Base-by-base conservation (phyloP, 2,329 filamentous ascomycete species). In the Xylariaceae sp. region DNA sequence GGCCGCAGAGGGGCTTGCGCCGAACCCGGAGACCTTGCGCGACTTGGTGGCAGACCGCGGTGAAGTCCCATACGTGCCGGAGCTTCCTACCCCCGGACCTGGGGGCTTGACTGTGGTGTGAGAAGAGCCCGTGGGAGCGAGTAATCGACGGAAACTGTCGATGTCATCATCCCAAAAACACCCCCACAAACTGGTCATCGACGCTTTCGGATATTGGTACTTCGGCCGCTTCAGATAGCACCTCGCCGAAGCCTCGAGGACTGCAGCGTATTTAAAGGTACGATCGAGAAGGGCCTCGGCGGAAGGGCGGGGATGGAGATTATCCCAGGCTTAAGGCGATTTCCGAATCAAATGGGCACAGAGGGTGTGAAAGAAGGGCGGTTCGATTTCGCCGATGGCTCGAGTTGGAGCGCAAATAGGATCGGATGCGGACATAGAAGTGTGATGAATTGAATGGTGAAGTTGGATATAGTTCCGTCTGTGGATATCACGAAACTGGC, bases 121-220 rank as follows among this genome's bases (percentile, higher is more conserved):
- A 66, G 67, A 65, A 63, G 78, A 80, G 68, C 80, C 78, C 74
- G 86, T 80, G 71, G 83, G 84, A 68, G 86, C 86, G 81, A 99
- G 81, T 70, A 95, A 83, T 77, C 87, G 87, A 76, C 88, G 87
- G 81, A 99, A 97, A 70, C 78, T 85, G 72, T 95, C 92, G 84
- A 96, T 88, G 84, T 99, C 91, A 81, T 96, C 89, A 84, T 96
- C 88, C 79, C 95, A 87, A 72, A 92, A 97, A 72, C 84, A 89
- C 81, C 91, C 92, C 92, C 92, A 96, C 73, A 99, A 85, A 51
- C 55, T 60, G 41, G 48, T 60, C 58, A 60, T 60, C 30, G 55
- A 53, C 55, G 53, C 58, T 51, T 42, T 34, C 3, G 22, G 18
- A n/a, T 48, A 42, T 83, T 88, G 83, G 78, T 91, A 87, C 86